Evolutionary conservation across 192 early-diverging fungal genomes (phyloP), one percentile per base, ranked within the genome.

Genomic region (Backusella morwellensis): DNA sequence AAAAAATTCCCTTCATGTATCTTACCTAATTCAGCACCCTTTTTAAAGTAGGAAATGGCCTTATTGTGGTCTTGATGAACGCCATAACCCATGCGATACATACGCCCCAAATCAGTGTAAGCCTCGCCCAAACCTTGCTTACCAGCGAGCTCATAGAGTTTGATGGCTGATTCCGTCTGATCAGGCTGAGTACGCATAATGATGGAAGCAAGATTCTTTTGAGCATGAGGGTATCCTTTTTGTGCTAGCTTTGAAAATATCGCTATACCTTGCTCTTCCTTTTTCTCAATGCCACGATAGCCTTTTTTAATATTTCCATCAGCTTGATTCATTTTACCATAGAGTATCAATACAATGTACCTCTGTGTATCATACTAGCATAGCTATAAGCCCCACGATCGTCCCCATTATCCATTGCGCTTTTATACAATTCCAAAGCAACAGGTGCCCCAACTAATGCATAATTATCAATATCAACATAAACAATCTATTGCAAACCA

Each of bases 291-390:
- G 8, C 87, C 87, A 15, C 77, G 72, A 36, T 80, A 73, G 4
- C 75, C 75, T 75, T 75, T 59, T 54, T 35, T 71, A 66, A 34
- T 34, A 1, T n/a, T n/a, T 50, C 41, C 17, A 72, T 72, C 12
- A 21, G 47, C 47, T 50, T 50, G 15, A 7, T 17, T 1, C 42
- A 44, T 17, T 17, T 17, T 44, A 44, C 42, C 15, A 44, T 19
- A 14, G 12, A 14, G 4, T 44, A 14, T 44, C 11, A 17, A 17
- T 44, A 44, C 19, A 40, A 40, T 44, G 4, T 75, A 71, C 87
- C 87, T 50, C 83, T 72, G 67, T 87, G 87, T 3, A 87, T 68
- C 81, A 89, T 82, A 14, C 75, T 80, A 17, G 79, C 86, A 38
- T 87, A 89, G 67, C 83, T 83, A 72, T 85, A 89, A 32, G 80